Base-by-base conservation (phyloP, 75 land plant genomes). In the Azolla pinnata region DNA sequence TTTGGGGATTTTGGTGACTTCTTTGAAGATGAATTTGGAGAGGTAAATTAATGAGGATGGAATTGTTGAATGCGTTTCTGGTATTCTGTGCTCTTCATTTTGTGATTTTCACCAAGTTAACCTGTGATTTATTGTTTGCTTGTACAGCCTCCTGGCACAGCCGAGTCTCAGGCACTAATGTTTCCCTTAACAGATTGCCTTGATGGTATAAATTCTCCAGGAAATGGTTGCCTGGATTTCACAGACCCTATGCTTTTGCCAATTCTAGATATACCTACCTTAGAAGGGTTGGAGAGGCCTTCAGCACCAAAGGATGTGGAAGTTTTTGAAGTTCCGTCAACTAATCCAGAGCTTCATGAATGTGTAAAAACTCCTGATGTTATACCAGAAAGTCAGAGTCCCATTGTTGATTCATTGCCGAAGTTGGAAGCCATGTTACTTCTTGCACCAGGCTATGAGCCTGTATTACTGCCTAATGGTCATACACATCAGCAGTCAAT, bases 1-100 rank as follows among this genome's bases (percentile, higher is more conserved):
- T 95, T 89, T 74, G 99, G 99, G 31, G 96, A 83, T 68, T 95
- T 95, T 67, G 85, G 91, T 32, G 99, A 95, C 78, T 86, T 95
- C 44, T 95, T 95, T 74, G 91, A 95, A 65, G 77, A 75, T 67
- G 99, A 95, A 54, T 95, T 95, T 75, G 99, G 96, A 8, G 99
- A 95, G 90, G 99, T 77, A 64, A 56, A 40, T 18, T 17, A 19
- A 50, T 24, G 4, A 4, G 8, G 8, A 18, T 50, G 7, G 17
- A 19, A 50, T 9, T 19, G 53, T 5, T 50, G 8, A 4, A 4
- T 19, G 19, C 18, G 8, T 50, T 24, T 5, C 53, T 50, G 19
- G 4, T 24, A 9, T 4, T 17, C 53, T 7, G 8, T 8, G 4
- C 4, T 19, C 7, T 19, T 24, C 19, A 9, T 50, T 50, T 7